Evolutionary conservation across 1,284 basidiomycete genomes (phyloP).

Genomic region (Cutaneotrichosporon cutaneum): DNA sequence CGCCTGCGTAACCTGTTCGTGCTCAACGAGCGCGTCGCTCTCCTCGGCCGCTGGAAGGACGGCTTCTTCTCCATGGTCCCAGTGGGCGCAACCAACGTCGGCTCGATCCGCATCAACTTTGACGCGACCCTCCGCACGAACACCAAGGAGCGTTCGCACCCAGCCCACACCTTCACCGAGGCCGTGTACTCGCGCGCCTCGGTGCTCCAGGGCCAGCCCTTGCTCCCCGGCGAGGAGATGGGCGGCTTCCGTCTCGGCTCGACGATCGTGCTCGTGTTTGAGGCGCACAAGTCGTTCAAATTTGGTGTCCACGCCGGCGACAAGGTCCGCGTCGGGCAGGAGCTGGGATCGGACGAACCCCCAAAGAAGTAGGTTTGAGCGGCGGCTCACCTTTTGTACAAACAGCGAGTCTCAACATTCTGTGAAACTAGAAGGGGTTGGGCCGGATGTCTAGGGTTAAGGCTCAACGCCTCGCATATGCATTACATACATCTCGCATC

Average conservation of each 20-base stretch:
- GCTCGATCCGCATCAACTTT: conserved; percentile 94
- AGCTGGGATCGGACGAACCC: conserved; percentile 37
- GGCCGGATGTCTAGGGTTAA: neutral
- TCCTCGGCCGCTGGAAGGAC: conserved; percentile 92
- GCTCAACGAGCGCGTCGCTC: conserved; percentile 91
- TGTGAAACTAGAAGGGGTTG: conserved; percentile 6
- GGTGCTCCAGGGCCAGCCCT: conserved; percentile 83
- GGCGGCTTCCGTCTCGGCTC: conserved; percentile 94
- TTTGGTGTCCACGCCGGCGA: conserved; percentile 79
- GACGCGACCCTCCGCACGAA: conserved; percentile 88
- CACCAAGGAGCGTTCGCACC: conserved; percentile 65
- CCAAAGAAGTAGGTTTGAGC: conserved; percentile 2
- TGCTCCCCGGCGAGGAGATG: conserved; percentile 88
- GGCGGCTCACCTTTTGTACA: conserved; percentile 1
- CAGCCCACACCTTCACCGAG: conserved; percentile 86
- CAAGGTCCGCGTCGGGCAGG: conserved; percentile 84
- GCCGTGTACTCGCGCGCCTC: conserved; percentile 84
- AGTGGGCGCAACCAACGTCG: conserved; percentile 97
- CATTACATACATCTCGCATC: conserved; percentile 13
- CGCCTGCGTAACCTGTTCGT: conserved; percentile 92
- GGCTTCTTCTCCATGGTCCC: conserved; percentile 98
- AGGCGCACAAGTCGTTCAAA: conserved; percentile 81
- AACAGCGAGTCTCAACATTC: conserved; percentile 10
- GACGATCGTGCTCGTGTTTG: conserved; percentile 95
- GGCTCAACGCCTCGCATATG: conserved; percentile 15